Evolutionary conservation across 345 rosid genomes (phyloP), one percentile per base, ranked within the genome.

Genomic region (Cardamine occulta): DNA sequence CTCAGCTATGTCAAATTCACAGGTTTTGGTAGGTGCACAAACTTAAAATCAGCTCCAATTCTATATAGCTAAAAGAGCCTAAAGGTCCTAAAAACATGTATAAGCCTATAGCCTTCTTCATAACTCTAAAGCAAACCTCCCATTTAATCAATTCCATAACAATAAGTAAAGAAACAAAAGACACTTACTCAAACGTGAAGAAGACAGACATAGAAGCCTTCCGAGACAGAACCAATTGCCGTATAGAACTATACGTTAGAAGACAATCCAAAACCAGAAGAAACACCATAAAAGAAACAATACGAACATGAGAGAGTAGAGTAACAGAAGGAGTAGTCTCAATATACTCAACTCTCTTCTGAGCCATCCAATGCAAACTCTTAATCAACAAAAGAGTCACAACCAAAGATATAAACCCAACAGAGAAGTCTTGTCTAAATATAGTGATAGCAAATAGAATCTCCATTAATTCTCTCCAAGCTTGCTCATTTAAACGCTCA

Each of bases 401-500:
- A 23, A 94, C 97, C 97, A 91, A 87, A n/a, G 93, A 84, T 44
- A 94, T 84, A 76, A 94, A 94, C 0, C 85, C 66, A 39, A 87
- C 88, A 1, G 97, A 94, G 78, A 91, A 91, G 55, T 94, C 98
- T 78, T 94, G 96, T 76, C 98, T 73, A 72, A 91, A 94, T 10
- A 94, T 94, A 7, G 97, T 94, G 57, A 94, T 85, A 2, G 96
- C 98, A 63, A 94, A 94, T 74, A 94, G 96, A 66, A 91, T 87
- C 81, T 94, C 97, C 97, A 94, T 91, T 51, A 89, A 83, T 78
- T 94, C 98, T 59, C 98, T 89, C 96, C 95, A 89, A 0, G 91
- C 87, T 55, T 91, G 97, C 79, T 94, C 98, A 65, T 94, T 94
- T 80, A 94, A 75, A 58, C 98, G 83, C 86, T 94, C 98, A 17